These are phyloP conservation scores for Colletotrichum chrysophilum DNA, from an alignment of 2,329 filamentous ascomycete species.

Conservation along the genomic window DNA sequence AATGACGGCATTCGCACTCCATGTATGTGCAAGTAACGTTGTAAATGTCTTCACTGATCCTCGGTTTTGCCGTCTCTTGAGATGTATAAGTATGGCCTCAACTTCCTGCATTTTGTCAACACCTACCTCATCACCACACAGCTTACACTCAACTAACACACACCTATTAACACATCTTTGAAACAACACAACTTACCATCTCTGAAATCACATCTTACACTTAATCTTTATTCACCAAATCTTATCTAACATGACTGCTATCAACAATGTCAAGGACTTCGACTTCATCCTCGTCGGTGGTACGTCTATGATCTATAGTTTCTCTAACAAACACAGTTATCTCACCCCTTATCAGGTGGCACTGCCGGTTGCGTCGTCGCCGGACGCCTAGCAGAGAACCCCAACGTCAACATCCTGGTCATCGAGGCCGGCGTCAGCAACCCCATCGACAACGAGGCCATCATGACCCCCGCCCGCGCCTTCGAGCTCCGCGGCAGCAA, in stretches of 20 bases:
- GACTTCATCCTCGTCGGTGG: conserved; percentile 45
- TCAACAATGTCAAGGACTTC: conserved; percentile 27
- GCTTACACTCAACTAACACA: neutral
- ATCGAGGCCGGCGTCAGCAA: conserved; percentile 55
- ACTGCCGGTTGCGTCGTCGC: conserved; percentile 41
- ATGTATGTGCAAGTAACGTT: neutral
- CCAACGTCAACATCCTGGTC: conserved; percentile 45
- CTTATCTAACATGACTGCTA: conserved; percentile 21
- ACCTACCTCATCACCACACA: neutral
- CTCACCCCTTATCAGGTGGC: conserved; percentile 30
- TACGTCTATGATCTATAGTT: neutral
- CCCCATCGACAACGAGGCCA: conserved; percentile 52
- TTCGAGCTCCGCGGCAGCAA: conserved; percentile 59
- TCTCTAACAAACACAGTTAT: neutral
- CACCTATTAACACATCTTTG: neutral
- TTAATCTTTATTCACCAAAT: neutral
- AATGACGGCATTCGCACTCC: neutral
- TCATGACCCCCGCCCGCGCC: conserved; percentile 57
- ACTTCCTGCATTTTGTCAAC: neutral
- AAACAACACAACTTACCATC: accelerated
- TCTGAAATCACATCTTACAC: accelerated
- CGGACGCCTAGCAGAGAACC: conserved; percentile 37
- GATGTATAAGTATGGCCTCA: neutral
- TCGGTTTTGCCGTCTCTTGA: neutral
- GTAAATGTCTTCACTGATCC: neutral